Evolutionary conservation across 163 green algal species (phyloP).

Genomic region (Scenedesmus sp.): DNA sequence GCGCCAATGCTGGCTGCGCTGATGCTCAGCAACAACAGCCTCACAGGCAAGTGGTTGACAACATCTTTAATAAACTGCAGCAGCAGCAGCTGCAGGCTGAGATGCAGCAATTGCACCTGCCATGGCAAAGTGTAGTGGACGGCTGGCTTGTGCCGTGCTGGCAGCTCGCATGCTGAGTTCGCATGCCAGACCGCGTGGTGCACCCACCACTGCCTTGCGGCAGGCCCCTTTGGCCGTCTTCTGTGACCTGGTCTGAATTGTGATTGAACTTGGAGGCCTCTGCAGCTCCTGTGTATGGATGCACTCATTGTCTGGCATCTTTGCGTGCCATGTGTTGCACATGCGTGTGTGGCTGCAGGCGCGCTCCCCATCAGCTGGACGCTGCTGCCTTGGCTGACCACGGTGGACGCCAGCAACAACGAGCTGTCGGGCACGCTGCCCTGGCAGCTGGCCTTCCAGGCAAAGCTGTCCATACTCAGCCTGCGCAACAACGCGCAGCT

Average conservation of each 20-base stretch:
- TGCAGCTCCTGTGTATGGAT: too few relatives aligned
- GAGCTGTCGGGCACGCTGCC: constrained; percentile 12
- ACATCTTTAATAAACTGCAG: background rate
- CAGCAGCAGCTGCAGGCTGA: background rate
- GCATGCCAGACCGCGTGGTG: too few relatives aligned
- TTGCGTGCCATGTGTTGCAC: too few relatives aligned
- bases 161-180: too few relatives aligned
- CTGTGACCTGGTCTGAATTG: too few relatives aligned
- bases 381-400: constrained; percentile 25
- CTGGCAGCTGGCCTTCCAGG: constrained; percentile 37
- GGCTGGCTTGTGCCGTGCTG: background rate
- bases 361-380: constrained; percentile 35
- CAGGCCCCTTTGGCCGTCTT: too few relatives aligned
- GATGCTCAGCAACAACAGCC: constrained; percentile 6
- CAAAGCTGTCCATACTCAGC: background rate
- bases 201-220: too few relatives aligned
- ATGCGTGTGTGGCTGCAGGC: background rate
- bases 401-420: constrained; percentile 32
- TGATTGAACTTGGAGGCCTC: too few relatives aligned
- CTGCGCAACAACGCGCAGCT: background rate
- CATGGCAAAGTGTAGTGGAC: too few relatives aligned
- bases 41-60: background rate
- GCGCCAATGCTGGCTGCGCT: background rate
- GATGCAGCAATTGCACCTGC: background rate
- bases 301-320: too few relatives aligned